A percentile compares a stretch with the other conserved stretches of the same genome.
Evolutionary conservation across 176 grass and related monocot genomes (phyloP).

Genomic region (Poa pratensis): DNA sequence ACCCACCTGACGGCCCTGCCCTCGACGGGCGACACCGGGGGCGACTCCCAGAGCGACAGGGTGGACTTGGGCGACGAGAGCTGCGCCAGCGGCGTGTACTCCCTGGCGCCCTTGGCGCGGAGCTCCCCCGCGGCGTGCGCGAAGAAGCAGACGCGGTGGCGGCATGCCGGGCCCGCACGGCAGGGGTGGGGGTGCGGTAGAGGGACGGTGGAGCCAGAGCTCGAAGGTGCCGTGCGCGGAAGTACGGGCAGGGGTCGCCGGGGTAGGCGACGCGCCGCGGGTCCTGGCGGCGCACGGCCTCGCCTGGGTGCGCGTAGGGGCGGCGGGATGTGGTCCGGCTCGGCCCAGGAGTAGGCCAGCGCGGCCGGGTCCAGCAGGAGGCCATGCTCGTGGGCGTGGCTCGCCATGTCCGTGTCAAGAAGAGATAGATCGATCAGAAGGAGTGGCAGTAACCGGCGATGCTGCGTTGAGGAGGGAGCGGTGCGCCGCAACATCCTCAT

Average conservation of each 20-base stretch:
- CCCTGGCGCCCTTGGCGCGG: constrained; percentile 46
- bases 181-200: constrained; percentile 87
- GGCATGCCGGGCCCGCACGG: constrained; percentile 71
- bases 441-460: constrained; percentile 4
- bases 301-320: constrained; percentile 88
- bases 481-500: too few relatives aligned
- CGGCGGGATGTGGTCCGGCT: constrained; percentile 41
- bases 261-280: constrained; percentile 75
- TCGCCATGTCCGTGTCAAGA: constrained; percentile 18
- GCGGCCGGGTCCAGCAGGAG: constrained; percentile 47
- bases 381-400: constrained; percentile 31
- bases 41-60: constrained; percentile 63
- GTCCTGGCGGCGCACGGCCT: constrained; percentile 82
- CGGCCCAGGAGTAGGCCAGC: constrained; percentile 38
- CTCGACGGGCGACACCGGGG: constrained; percentile 70
- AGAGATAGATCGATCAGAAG: neutral
- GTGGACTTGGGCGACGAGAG: constrained; percentile 76
- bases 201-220: constrained; percentile 90
- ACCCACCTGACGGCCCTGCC: neutral
- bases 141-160: constrained; percentile 95
- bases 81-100: constrained; percentile 45
- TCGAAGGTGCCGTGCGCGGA: constrained; percentile 96
- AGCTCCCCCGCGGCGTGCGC: constrained; percentile 79
- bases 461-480: constrained; percentile 1
- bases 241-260: constrained; percentile 83